Base-by-base conservation (phyloP, 2,329 filamentous ascomycete species). In the Aspergillus versicolor region DNA sequence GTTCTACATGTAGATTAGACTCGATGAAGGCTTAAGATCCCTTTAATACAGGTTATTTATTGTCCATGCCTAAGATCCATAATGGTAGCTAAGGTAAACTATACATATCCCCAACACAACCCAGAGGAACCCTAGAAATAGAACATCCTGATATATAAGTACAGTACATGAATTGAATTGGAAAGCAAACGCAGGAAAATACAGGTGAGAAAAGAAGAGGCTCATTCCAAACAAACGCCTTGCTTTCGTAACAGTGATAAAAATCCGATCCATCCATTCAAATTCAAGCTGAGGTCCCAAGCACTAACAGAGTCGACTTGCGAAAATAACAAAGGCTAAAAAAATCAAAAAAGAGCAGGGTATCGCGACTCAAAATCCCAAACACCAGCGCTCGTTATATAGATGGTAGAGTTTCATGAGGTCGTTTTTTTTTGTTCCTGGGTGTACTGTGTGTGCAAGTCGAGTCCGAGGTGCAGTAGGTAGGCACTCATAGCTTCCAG, bases 401-500 rank as follows among this genome's bases (percentile, higher is more conserved):
- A 47, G 34, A 32, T 41, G 21, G 19, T 49, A 7, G 9, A 50
- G 30, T 8, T 32, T 61, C 44, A 55, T 56, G 45, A 55, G 37
- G 44, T 59, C 41, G 59, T 34, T 6, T 61, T 48, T 58, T 60
- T 45, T 45, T 32, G 17, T 22, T 40, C 15, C 34, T 17, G 15
- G 3, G 27, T 21, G 22, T 42, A 21, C 2, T 3, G 22, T 19
- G 19, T 19, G n/a, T 50, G 24, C 22, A 22, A 34, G 24, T 22
- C 17, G 17, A 55, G n/a, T 13, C 13, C 19, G 38, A 30, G 9
- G 30, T 48, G 43, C 17, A 9, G 15, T 46, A 46, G 24, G 21
- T 43, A 5, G 17, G 17, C 2, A 41, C 9, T 70, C 65, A 77
- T 43, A 77, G 67, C 54, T 69, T 72, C 75, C 75, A 77, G 38